Percentiles rank a stretch among this genome's conserved stretches.
phyloP scores from a whole-genome alignment of 768 basidiomycete genomes.

The Amanita exitialis region DNA sequence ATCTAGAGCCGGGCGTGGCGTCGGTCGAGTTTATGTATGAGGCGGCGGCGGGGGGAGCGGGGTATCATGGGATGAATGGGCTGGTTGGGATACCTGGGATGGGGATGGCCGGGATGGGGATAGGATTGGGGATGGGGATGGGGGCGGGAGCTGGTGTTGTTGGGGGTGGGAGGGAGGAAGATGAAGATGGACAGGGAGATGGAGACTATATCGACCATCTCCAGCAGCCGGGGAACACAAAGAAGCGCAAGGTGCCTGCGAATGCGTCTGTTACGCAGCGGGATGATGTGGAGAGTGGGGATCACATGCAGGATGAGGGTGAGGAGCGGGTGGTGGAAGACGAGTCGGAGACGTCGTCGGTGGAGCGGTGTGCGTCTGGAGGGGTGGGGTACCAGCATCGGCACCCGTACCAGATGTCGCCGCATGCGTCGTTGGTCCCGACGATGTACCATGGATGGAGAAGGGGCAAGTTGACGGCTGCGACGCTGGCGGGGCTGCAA shows the following conservation, averaged over 20 bases:
- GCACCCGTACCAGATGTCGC: background rate
- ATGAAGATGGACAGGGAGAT: slow-evolving; percentile 40
- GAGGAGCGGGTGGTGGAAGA: slow-evolving; percentile 14
- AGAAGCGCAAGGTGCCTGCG: slow-evolving; percentile 81
- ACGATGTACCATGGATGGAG: slow-evolving; percentile 11
- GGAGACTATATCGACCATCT: slow-evolving; percentile 61
- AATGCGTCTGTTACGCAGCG: slow-evolving; percentile 44
- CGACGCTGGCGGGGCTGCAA: slow-evolving; percentile 59
- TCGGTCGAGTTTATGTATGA: slow-evolving; percentile 14
- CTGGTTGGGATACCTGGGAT: background rate
- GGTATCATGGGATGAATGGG: slow-evolving; percentile 9
- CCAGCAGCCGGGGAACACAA: slow-evolving; percentile 73
- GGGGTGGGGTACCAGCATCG: background rate
- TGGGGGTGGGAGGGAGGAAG: slow-evolving; percentile 22
- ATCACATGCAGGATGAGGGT: slow-evolving; percentile 17
- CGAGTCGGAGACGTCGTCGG: slow-evolving; percentile 9
- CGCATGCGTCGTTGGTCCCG: slow-evolving; percentile 7
- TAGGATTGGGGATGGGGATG: background rate
- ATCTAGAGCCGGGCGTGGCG: slow-evolving; percentile 1
- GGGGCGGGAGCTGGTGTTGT: slow-evolving; percentile 12
- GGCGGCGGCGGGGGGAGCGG: slow-evolving; percentile 12
- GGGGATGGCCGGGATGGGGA: slow-evolving; percentile 14
- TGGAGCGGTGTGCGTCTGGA: background rate
- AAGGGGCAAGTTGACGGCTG: slow-evolving; percentile 43
- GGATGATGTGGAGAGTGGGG: slow-evolving; percentile 28